Evolutionary conservation across 164 flowering plant species (phyloP), one percentile per base, ranked within the genome.

Genomic region (Magnolia officinalis): DNA sequence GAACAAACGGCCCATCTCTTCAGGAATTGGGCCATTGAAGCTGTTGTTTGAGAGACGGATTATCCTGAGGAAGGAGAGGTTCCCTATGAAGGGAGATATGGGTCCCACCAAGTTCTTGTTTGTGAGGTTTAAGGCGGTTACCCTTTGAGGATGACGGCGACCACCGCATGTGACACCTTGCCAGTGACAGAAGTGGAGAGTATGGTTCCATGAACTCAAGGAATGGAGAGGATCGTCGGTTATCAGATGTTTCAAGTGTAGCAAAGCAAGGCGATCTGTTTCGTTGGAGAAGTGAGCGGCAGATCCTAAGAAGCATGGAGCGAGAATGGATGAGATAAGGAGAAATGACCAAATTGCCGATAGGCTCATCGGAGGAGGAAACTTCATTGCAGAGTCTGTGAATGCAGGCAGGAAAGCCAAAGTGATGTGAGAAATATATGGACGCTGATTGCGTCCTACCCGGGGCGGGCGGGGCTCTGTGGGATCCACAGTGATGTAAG

Each of bases 11-110:
- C 74, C 75, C 8, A 78, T n/a, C 64, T 71, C 75, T 59, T 37
- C 58, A 6, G 80, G 80, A 45, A 73, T 67, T 19, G 20, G 37
- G 1, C 78, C 78, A 55, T 14, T 2, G 58, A 76, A 58, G 55
- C 20, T 37, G 52, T 76, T 76, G 63, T 20, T 70, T 4, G 13
- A 21, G 55, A 51, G 51, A 10, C 29, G 1, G 50, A 69, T 16
- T 10, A 8, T n/a, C 0, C 26, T 70, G 37, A 76, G 68, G 50
- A 70, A 76, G 45, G 78, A 31, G 67, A 76, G 78, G 50, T 76
- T 76, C 21, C 18, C 78, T 76, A 76, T n/a, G 67, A 7, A 21
- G 51, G 76, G 76, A 18, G 76, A 29, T 20, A 74, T 18, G 49
- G 69, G 4, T 8, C 76, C 76, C 16, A 6, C 65, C 70, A 74